A percentile compares a stretch with the other conserved stretches of the same genome.
These are phyloP conservation scores for Oryza brachyantha DNA, from an alignment of 176 grass and related monocot genomes.

Conservation along the genomic window DNA sequence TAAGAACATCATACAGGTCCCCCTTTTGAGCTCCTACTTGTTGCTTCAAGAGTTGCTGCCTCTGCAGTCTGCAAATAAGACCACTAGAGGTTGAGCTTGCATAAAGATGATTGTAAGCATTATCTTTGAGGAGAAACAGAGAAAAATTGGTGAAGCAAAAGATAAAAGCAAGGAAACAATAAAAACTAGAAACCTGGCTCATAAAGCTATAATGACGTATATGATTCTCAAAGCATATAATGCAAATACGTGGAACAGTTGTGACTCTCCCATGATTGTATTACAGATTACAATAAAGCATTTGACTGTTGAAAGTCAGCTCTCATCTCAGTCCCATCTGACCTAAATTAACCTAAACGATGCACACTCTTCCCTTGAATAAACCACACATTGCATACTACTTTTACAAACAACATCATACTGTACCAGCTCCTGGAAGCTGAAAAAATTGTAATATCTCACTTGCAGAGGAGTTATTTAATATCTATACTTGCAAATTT, in stretches of 20 bases:
- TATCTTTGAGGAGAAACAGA: background rate
- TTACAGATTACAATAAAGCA: background rate
- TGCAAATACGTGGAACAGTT: background rate
- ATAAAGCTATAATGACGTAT: conserved; percentile 1
- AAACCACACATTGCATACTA: background rate
- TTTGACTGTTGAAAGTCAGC: background rate
- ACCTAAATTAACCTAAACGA: background rate
- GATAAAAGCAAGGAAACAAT: conserved; percentile 18
- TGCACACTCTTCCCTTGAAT: background rate
- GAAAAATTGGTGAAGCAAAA: background rate
- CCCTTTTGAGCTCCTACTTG: conserved; percentile 67
- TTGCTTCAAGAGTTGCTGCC: conserved; percentile 79
- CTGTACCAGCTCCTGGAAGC: background rate
- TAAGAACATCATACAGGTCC: conserved; percentile 62
- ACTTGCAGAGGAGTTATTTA: background rate
- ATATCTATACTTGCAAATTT: background rate
- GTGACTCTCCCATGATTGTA: background rate
- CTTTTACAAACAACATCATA: background rate
- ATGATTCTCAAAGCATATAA: background rate
- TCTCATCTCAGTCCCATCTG: background rate
- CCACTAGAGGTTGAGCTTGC: conserved; percentile 17
- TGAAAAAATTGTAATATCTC: background rate
- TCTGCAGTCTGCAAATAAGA: conserved; percentile 73
- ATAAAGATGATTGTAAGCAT: conserved; percentile 2
- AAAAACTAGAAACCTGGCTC: background rate